Percentiles rank a stretch among this genome's conserved stretches.
Conservation (phyloP, 495 filamentous ascomycete genomes). For the Penicillium canariense region DNA sequence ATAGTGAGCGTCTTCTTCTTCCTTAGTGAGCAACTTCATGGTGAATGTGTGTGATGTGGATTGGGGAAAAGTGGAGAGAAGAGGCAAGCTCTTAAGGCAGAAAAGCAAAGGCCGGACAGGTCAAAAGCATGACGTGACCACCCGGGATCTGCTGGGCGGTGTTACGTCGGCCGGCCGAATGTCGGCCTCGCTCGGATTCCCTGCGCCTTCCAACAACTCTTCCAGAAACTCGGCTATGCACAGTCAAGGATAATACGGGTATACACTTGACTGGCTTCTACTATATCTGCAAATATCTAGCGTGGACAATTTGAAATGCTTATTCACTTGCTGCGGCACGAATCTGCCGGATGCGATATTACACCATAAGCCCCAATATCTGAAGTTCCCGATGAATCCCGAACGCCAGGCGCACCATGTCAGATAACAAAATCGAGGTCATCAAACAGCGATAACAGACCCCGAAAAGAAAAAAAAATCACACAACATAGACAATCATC, state of each 20-base stretch:
- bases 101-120: conserved; percentile 33
- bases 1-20: conserved; percentile 76
- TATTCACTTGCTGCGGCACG: conserved; percentile 6
- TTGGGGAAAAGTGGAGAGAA: neutral
- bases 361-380: conserved; percentile 13
- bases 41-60: conserved; percentile 20
- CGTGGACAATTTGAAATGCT: neutral
- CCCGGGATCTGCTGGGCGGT: conserved; percentile 25
- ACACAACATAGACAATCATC: neutral
- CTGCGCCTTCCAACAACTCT: neutral
- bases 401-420: conserved; percentile 17
- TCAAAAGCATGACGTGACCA: conserved; percentile 24
- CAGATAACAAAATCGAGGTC: conserved; percentile 1
- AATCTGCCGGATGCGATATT: conserved; percentile 15
- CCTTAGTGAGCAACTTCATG: conserved; percentile 94
- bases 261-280: conserved; percentile 7
- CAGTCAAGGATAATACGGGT: neutral
- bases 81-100: conserved; percentile 12
- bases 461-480: conserved; percentile 1
- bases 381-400: conserved; percentile 17
- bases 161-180: conserved; percentile 19
- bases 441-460: neutral
- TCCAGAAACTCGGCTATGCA: neutral
- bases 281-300: neutral
- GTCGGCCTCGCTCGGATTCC: conserved; percentile 19